These are phyloP conservation scores for Halophytophthora polymorphica DNA, from an alignment of 352 stramenopile genomes.

Conservation along the genomic window DNA sequence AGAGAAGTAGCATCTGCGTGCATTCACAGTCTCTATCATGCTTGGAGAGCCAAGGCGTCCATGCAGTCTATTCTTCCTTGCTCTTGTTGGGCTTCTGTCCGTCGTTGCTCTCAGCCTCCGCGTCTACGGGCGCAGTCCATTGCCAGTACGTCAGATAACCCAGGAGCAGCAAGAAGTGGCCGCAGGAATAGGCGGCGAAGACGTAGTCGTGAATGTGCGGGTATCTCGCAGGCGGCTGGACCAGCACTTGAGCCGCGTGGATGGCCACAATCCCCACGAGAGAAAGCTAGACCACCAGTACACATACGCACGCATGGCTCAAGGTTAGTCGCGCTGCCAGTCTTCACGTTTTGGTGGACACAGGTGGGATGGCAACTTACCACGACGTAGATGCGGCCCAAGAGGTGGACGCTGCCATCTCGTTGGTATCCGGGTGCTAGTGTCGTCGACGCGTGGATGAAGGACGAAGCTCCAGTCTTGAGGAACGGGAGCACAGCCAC, in stretches of 20 bases:
- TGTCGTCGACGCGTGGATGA: conserved; percentile 19
- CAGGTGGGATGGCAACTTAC: conserved; percentile 26
- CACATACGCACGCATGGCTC: conserved; percentile 10
- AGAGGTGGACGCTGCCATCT: conserved; percentile 28
- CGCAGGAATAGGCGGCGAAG: conserved; percentile 78
- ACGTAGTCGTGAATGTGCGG: conserved; percentile 86
- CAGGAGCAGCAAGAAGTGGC: conserved; percentile 70
- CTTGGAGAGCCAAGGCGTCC: conserved; percentile 5
- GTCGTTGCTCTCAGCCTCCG: conserved; percentile 9
- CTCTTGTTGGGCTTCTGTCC: conserved; percentile 14
- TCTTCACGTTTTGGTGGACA: background rate
- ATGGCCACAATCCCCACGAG: conserved; percentile 47
- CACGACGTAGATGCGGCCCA: conserved; percentile 43
- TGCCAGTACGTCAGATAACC: conserved; percentile 84
- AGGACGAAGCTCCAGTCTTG: conserved; percentile 17
- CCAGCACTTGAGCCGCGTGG: conserved; percentile 45
- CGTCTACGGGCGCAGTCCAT: conserved; percentile 40
- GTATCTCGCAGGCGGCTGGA: conserved; percentile 53
- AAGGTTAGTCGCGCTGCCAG: background rate
- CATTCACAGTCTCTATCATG: conserved; percentile 10
- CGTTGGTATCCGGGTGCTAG: conserved; percentile 35
- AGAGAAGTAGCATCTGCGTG: conserved; percentile 11
- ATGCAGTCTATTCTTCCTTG: conserved; percentile 36
- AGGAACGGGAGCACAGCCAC: conserved; percentile 51
- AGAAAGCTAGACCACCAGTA: conserved; percentile 36